phyloP scores from a whole-genome alignment of 257 asterid genomes.

The Plantago ovata region DNA sequence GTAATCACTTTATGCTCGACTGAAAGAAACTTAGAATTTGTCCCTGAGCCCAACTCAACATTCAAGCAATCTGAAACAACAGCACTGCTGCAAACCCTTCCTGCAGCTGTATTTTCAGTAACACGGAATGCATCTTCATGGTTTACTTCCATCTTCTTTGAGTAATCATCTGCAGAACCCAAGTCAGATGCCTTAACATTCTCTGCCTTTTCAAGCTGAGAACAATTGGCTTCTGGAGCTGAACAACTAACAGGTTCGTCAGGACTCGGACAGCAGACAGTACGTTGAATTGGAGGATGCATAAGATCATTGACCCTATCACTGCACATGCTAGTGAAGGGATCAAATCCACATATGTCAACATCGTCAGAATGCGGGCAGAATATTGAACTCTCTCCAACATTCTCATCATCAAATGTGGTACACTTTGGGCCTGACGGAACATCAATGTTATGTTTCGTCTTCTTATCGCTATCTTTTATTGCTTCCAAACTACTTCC shows the following conservation, averaged over 20 bases:
- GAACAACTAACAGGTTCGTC: slow-evolving; percentile 24
- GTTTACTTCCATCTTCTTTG: slow-evolving; percentile 19
- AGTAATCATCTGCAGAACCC: slow-evolving; percentile 29
- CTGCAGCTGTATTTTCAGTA: slow-evolving; percentile 22
- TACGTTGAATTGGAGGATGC: slow-evolving; percentile 24
- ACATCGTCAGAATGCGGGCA: slow-evolving; percentile 18
- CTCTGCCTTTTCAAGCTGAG: slow-evolving; percentile 26
- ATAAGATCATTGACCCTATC: slow-evolving; percentile 13
- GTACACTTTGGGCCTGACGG: slow-evolving; percentile 16
- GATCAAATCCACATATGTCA: slow-evolving; percentile 18
- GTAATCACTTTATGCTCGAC: slow-evolving; percentile 22
- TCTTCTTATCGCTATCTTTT: slow-evolving; percentile 15
- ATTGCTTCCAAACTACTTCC: slow-evolving; percentile 20
- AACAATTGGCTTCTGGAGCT: slow-evolving; percentile 29
- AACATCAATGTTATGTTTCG: slow-evolving; percentile 10
- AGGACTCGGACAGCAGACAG: slow-evolving; percentile 25
- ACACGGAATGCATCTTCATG: slow-evolving; percentile 21
- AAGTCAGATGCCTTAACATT: slow-evolving; percentile 17
- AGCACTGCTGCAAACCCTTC: slow-evolving; percentile 17
- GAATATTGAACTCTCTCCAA: slow-evolving; percentile 22
- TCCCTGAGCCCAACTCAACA: slow-evolving; percentile 17
- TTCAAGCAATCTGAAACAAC: slow-evolving; percentile 28
- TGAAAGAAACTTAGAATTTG: slow-evolving; percentile 24
- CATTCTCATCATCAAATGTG: slow-evolving; percentile 17
- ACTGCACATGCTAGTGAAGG: slow-evolving; percentile 17